Evolutionary conservation across 441 rosid genomes (phyloP).

Genomic region (Croton setiger): DNA sequence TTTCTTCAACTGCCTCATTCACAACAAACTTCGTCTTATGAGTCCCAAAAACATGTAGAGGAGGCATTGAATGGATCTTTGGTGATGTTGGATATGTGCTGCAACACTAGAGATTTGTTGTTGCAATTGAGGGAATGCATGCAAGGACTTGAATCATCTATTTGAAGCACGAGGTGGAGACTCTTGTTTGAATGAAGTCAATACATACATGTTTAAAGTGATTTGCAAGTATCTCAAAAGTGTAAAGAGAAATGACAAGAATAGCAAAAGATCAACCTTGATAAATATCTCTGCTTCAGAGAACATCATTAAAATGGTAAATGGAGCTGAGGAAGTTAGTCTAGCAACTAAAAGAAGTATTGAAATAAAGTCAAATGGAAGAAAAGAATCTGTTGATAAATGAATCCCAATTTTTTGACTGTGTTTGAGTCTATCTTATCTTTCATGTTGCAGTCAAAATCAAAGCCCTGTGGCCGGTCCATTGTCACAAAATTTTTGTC

Average conservation of each 20-base stretch:
- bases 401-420: too few species aligned
- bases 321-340: too few species aligned
- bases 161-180: conserved; percentile 27
- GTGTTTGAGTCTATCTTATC: too few species aligned
- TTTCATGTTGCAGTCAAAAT: conserved; percentile 23
- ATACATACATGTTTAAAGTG: conserved; percentile 24
- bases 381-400: too few species aligned
- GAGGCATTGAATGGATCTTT: conserved; percentile 31
- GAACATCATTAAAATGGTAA: too few species aligned
- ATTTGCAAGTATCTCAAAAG: conserved; percentile 15
- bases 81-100: conserved; percentile 28
- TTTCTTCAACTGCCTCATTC: neutral
- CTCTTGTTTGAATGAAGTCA: conserved; percentile 17
- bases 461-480: conserved; percentile 23
- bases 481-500: conserved; percentile 33
- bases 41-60: neutral
- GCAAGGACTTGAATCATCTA: conserved; percentile 27
- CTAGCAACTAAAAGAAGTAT: too few species aligned
- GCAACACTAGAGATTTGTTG: conserved; percentile 19
- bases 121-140: conserved; percentile 26
- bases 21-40: neutral
- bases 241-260: too few species aligned
- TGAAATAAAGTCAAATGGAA: too few species aligned
- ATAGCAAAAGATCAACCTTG: too few species aligned
- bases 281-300: too few species aligned